Evolutionary conservation across 208 protist genomes (phyloP).

Genomic region (Trypanosoma theileri): DNA sequence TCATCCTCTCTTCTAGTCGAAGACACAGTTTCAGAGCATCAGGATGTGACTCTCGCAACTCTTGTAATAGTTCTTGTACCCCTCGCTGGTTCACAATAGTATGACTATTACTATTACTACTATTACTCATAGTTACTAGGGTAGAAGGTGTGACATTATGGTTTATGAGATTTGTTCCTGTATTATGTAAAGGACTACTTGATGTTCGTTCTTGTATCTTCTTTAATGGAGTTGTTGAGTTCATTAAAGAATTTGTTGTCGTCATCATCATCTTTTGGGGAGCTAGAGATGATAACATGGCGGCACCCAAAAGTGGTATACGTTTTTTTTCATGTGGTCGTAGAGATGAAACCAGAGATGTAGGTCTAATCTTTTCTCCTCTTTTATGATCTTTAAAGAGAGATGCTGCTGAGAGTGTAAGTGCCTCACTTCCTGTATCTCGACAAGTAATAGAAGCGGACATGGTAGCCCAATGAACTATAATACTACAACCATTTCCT

Average conservation of each 20-base stretch:
- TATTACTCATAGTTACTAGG: not conserved
- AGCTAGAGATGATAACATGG: not conserved
- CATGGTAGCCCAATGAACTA: conserved; percentile 44
- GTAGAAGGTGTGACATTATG: no score
- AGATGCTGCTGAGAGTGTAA: conserved; percentile 10
- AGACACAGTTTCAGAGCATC: conserved; percentile 36
- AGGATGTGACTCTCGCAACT: conserved; percentile 21
- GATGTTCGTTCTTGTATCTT: no score
- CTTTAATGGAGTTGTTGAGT: not conserved
- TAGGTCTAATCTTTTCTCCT: conserved; percentile 4
- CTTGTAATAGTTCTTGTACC: conserved; percentile 23
- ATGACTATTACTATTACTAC: not conserved
- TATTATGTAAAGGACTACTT: no score
- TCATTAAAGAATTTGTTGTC: not conserved
- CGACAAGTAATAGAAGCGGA: conserved; percentile 30
- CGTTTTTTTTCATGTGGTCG: not conserved
- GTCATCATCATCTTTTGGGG: not conserved
- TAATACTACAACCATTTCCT: conserved; percentile 19
- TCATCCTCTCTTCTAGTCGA: conserved; percentile 21
- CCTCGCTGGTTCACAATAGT: conserved; percentile 11
- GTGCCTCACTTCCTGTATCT: not conserved
- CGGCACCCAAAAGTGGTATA: conserved; percentile 15
- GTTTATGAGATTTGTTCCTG: no score
- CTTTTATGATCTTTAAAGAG: conserved; percentile 28
- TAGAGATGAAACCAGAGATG: not conserved